Conservation (phyloP, 140 eudicot species). For the Flaveria floridana region DNA sequence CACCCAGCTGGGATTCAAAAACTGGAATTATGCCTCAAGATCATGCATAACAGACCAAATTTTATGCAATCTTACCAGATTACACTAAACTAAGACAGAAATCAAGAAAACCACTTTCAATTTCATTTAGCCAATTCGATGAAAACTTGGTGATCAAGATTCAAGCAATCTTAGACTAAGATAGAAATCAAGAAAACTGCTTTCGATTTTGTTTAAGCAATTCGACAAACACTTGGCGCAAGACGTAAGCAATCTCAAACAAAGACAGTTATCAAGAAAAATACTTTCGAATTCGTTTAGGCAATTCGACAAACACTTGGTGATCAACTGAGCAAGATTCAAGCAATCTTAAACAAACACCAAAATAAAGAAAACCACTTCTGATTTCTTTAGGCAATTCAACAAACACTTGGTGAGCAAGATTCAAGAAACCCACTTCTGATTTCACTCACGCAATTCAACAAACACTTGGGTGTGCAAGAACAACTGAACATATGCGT, state of each 20-base stretch:
- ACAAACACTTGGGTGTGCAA: slow-evolving; percentile 32
- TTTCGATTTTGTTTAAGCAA: slow-evolving; percentile 1
- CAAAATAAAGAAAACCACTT: not conserved
- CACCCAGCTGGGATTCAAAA: slow-evolving; percentile 10
- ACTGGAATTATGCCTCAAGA: not conserved
- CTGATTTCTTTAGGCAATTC: slow-evolving; percentile 11
- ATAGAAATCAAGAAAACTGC: not conserved
- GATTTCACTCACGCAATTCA: slow-evolving; percentile 16
- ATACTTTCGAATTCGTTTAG: slow-evolving; percentile 3
- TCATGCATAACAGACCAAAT: not conserved
- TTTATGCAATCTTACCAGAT: not conserved
- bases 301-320: slow-evolving; percentile 35
- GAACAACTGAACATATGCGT: too few relatives aligned
- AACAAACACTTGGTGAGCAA: slow-evolving; percentile 28
- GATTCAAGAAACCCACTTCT: not conserved
- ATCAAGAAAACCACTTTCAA: not conserved
- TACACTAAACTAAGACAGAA: not conserved
- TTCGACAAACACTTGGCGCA: slow-evolving; percentile 33
- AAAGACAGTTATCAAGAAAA: slow-evolving; percentile 1
- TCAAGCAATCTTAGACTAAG: not conserved
- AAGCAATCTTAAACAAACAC: not conserved
- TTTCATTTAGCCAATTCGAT: slow-evolving; percentile 17
- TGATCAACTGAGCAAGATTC: not conserved
- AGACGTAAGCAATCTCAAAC: not conserved
- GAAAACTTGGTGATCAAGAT: slow-evolving; percentile 25